phyloP scores from a whole-genome alignment of 495 filamentous ascomycete species.

The Xylaria castorea region DNA sequence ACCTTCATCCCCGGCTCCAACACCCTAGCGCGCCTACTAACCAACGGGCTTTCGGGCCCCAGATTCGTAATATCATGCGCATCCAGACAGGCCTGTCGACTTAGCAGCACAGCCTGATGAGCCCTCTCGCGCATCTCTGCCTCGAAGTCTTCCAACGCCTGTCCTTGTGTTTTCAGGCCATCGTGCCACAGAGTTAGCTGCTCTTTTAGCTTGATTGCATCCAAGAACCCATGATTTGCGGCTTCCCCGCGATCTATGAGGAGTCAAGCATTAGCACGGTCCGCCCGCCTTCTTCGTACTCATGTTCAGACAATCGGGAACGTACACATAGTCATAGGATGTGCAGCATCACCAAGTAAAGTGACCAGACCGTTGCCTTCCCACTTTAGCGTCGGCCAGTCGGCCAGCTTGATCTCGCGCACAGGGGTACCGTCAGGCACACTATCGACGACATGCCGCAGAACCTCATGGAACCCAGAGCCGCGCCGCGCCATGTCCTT shows the following conservation, averaged over 20 bases:
- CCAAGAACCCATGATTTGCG: slow-evolving; percentile 57
- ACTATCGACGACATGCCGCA: slow-evolving; percentile 51
- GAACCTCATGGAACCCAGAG: slow-evolving; percentile 54
- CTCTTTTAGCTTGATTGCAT: background rate
- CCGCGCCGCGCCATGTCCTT: slow-evolving; percentile 50
- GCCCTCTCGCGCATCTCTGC: slow-evolving; percentile 57
- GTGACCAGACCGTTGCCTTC: slow-evolving; percentile 51
- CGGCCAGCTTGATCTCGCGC: slow-evolving; percentile 57
- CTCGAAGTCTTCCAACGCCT: slow-evolving; percentile 52
- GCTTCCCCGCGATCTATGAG: slow-evolving; percentile 59
- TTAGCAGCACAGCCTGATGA: slow-evolving; percentile 51
- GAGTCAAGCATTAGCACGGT: slow-evolving; percentile 12
- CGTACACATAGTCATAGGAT: slow-evolving; percentile 65
- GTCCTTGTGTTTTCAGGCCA: background rate
- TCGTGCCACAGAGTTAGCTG: slow-evolving; percentile 33
- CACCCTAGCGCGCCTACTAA: background rate
- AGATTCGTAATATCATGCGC: slow-evolving; percentile 54
- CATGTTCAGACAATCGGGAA: background rate
- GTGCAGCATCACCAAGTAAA: slow-evolving; percentile 62
- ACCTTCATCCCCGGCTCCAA: background rate
- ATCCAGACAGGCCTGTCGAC: slow-evolving; percentile 64
- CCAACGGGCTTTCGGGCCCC: slow-evolving; percentile 15
- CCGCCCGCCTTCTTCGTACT: slow-evolving; percentile 41
- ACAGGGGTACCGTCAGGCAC: slow-evolving; percentile 56
- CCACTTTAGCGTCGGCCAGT: slow-evolving; percentile 55